Evolutionary conservation across 176 grass and related monocot genomes (phyloP), one percentile per base, ranked within the genome.

Genomic region (Secale cereale): DNA sequence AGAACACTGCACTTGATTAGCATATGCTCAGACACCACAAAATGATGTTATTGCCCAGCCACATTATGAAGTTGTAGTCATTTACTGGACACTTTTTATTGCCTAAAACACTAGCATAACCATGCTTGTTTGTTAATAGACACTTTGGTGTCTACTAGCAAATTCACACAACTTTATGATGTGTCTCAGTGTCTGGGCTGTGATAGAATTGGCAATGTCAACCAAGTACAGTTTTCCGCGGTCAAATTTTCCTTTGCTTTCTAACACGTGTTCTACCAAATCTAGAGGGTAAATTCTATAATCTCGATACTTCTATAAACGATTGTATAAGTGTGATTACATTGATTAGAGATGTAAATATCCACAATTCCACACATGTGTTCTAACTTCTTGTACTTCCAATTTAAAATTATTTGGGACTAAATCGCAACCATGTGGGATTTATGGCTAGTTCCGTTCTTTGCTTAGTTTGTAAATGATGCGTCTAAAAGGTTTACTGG

Each of bases 391-490:
- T 23, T 30, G 54, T 52, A 23, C 30, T 76, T 66, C 48, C 17
- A 64, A 30, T 56, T 82, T 65, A 63, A 78, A 86, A 46, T 65
- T 78, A 64, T 77, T 71, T 77, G 64, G 16, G 41, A 78, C 40
- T 82, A 72, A 73, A 65, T 27, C 1, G 15, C 43, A 41, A 66
- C 39, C 54, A 11, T 50, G 33, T 63, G 78, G 48, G 19, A 57
- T 78, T 89, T 54, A 74, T 1, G 15, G 13, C 28, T 73, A 79
- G 29, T 73, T 62, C 26, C 70, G 22, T 40, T 76, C 41, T 40
- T 82, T 61, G 29, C 32, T 46, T 91, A 59, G 50, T 78, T 80
- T 70, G 17, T 37, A 46, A 29, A 70, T 70, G 70, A 31, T 92
- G 68, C n/a, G 56, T 78, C 32, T 16, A 31, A 68, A 70, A 70